Evolutionary conservation across 495 filamentous ascomycete genomes (phyloP).

Genomic region (Chaetomium tenue): DNA sequence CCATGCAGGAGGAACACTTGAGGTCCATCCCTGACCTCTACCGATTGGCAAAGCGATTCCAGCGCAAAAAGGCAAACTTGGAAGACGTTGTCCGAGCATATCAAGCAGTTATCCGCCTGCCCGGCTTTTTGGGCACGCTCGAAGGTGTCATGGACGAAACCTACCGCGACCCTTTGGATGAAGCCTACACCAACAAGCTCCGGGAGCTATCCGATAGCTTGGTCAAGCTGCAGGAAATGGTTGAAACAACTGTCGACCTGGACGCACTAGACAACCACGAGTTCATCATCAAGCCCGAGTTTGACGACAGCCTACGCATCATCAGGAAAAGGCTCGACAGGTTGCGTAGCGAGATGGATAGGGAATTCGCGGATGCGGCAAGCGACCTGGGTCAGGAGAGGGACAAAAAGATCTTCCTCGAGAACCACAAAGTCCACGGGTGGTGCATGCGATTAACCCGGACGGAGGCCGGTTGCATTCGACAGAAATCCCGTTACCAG

Average conservation of each 20-base stretch:
- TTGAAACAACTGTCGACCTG: conserved; percentile 96
- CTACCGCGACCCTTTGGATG: conserved; percentile 84
- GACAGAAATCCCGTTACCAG: conserved; percentile 83
- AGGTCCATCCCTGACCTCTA: conserved; percentile 93
- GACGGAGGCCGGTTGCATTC: conserved; percentile 87
- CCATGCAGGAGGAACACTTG: conserved; percentile 96
- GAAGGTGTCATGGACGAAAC: conserved; percentile 94
- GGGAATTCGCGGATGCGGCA: conserved; percentile 73
- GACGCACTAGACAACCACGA: conserved; percentile 96
- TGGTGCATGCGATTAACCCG: conserved; percentile 96
- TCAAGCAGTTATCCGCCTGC: conserved; percentile 87
- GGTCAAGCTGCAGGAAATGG: conserved; percentile 91
- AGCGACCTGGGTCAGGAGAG: conserved; percentile 86
- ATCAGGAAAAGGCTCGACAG: conserved; percentile 90
- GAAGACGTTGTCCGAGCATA: conserved; percentile 96
- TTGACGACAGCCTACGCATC: conserved; percentile 82
- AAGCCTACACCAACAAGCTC: conserved; percentile 83
- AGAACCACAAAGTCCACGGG: conserved; percentile 92
- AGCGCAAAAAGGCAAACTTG: conserved; percentile 81
- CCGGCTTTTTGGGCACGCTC: conserved; percentile 82
- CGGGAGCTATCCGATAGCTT: conserved; percentile 71
- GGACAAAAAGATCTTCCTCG: conserved; percentile 97
- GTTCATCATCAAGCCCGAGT: conserved; percentile 98
- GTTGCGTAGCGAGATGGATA: conserved; percentile 76
- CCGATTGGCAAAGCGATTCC: conserved; percentile 89